phyloP scores from a whole-genome alignment of 768 basidiomycete species.

The Mycena alexandri region DNA sequence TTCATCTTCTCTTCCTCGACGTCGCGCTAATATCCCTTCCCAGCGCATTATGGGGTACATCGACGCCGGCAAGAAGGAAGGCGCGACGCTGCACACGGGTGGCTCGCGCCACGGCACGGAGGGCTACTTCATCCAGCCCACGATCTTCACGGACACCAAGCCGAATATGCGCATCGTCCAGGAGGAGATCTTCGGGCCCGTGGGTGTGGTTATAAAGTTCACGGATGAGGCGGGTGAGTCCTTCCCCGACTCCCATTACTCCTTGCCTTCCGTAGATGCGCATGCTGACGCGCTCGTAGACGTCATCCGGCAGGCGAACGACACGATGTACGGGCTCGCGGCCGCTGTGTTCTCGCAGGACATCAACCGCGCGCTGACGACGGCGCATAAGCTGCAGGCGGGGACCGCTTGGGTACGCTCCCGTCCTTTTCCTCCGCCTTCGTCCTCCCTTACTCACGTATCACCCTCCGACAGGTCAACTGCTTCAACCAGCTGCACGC shows the following conservation, averaged over 20 bases:
- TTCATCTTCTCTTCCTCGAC: conserved; percentile 2
- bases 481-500: conserved; percentile 45
- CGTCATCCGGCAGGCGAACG: conserved; percentile 74
- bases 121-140: conserved; percentile 79
- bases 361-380: conserved; percentile 71
- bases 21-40: background rate
- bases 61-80: conserved; percentile 76
- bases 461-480: conserved; percentile 35
- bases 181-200: conserved; percentile 87
- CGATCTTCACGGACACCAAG: conserved; percentile 76
- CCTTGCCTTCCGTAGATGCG: background rate
- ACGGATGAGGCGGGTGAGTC: conserved; percentile 55
- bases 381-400: conserved; percentile 75
- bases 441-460: background rate
- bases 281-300: conserved; percentile 45
- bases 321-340: conserved; percentile 84
- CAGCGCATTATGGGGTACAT: conserved; percentile 87
- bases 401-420: conserved; percentile 70
- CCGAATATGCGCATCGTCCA: conserved; percentile 81
- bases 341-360: conserved; percentile 81
- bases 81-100: conserved; percentile 75
- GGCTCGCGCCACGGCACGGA: conserved; percentile 66
- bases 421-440: no score
- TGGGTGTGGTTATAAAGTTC: conserved; percentile 81
- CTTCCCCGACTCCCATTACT: background rate